Percentiles rank a stretch among this genome's conserved stretches.
Conservation (phyloP, 441 rosid genomes). For the Corymbia citriodora region DNA sequence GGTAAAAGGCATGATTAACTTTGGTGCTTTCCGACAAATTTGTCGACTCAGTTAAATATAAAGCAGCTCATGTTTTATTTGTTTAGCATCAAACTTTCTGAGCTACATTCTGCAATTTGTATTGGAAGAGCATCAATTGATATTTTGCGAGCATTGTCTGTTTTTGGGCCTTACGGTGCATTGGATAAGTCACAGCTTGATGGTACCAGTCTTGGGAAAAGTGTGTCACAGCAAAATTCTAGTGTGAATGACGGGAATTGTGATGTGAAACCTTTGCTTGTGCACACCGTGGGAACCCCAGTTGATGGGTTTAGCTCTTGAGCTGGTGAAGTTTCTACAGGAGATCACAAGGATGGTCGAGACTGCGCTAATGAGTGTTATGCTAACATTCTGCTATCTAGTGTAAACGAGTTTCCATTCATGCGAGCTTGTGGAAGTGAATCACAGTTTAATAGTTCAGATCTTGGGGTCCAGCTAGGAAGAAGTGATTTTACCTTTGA, state of each 20-base stretch:
- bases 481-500: conserved; percentile 12
- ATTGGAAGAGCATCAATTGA: too few relatives aligned
- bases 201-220: conserved; percentile 15
- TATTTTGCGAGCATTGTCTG: too few relatives aligned
- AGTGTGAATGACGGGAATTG: not conserved
- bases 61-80: too few relatives aligned
- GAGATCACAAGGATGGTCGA: not conserved
- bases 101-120: too few relatives aligned
- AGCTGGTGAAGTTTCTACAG: not conserved
- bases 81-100: too few relatives aligned
- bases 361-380: not conserved
- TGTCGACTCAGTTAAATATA: too few relatives aligned
- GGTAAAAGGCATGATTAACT: too few relatives aligned
- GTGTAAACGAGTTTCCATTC: conserved; percentile 20
- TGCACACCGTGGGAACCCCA: not conserved
- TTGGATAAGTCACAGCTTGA: conserved; percentile 29
- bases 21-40: too few relatives aligned
- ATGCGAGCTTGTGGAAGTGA: conserved; percentile 18
- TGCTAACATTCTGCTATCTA: not conserved
- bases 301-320: not conserved
- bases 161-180: too few relatives aligned
- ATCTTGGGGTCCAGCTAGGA: conserved; percentile 20
- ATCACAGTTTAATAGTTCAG: conserved; percentile 30
- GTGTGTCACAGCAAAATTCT: not conserved
- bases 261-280: not conserved